Conservation (phyloP, 805 yeast species). For the Kuraishia ogatae region DNA sequence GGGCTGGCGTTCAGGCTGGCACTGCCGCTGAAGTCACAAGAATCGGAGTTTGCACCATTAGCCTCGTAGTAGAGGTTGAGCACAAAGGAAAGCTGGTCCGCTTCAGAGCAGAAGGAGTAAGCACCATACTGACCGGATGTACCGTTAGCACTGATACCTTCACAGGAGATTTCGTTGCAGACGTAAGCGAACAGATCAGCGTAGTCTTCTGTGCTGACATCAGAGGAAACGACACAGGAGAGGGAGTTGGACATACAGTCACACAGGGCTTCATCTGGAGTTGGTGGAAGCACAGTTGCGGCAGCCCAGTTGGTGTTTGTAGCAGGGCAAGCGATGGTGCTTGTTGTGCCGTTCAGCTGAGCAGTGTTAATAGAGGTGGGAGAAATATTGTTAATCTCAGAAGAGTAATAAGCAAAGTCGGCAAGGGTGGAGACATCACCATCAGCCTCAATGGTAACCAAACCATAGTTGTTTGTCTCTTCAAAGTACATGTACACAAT, state of each 20-base stretch:
- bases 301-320: conserved; percentile 53
- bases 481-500: conserved; percentile 80
- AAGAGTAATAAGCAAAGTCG: conserved; percentile 57
- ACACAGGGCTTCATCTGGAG: conserved; percentile 60
- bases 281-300: conserved; percentile 64
- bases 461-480: conserved; percentile 69
- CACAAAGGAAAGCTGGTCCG: conserved; percentile 57
- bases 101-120: conserved; percentile 60
- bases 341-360: conserved; percentile 31
- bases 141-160: conserved; percentile 56
- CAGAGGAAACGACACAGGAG: conserved; percentile 50
- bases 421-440: conserved; percentile 47
- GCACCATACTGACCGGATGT: conserved; percentile 61
- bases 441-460: conserved; percentile 43
- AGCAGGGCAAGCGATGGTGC: conserved; percentile 55
- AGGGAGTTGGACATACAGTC: conserved; percentile 50
- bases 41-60: conserved; percentile 32
- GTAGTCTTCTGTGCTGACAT: conserved; percentile 49
- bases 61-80: conserved; percentile 55
- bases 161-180: conserved; percentile 49
- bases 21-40: conserved; percentile 66
- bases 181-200: conserved; percentile 47
- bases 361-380: conserved; percentile 41
- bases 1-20: conserved; percentile 42
- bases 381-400: conserved; percentile 42